Conservation (phyloP, 129 eudicot species). For the Flaveria ramosissima region DNA sequence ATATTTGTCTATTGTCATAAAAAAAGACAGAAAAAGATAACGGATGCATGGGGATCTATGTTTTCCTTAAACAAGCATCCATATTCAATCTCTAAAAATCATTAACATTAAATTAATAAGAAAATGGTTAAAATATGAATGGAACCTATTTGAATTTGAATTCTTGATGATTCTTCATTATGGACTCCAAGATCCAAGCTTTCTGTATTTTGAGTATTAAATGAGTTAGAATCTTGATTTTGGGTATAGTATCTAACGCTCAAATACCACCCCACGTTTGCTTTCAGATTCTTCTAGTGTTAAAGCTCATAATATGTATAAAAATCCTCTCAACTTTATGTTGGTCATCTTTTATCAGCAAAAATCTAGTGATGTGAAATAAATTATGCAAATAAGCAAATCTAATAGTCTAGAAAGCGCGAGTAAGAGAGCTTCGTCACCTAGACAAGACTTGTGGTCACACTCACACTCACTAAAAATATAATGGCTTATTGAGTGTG, state of each 20-base stretch:
- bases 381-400: background rate
- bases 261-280: background rate
- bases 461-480: too few relatives aligned
- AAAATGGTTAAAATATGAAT: conserved; percentile 2
- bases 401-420: too few relatives aligned
- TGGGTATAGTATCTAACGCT: background rate
- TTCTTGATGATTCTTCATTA: background rate
- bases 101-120: conserved; percentile 14
- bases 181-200: conserved; percentile 24
- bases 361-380: background rate
- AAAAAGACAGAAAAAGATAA: too few relatives aligned
- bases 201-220: conserved; percentile 4
- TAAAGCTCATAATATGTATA: background rate
- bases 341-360: background rate
- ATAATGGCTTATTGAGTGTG: too few relatives aligned
- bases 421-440: too few relatives aligned
- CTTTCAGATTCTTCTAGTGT: background rate
- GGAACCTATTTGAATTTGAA: background rate
- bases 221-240: background rate
- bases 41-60: conserved; percentile 33
- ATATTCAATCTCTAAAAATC: conserved; percentile 13
- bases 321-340: background rate
- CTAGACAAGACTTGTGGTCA: too few relatives aligned
- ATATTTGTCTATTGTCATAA: too few relatives aligned
- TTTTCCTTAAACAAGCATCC: conserved; percentile 23